Evolutionary conservation across 768 basidiomycete species (phyloP).

Genomic region (Boletus pseudo-olivaceus): DNA sequence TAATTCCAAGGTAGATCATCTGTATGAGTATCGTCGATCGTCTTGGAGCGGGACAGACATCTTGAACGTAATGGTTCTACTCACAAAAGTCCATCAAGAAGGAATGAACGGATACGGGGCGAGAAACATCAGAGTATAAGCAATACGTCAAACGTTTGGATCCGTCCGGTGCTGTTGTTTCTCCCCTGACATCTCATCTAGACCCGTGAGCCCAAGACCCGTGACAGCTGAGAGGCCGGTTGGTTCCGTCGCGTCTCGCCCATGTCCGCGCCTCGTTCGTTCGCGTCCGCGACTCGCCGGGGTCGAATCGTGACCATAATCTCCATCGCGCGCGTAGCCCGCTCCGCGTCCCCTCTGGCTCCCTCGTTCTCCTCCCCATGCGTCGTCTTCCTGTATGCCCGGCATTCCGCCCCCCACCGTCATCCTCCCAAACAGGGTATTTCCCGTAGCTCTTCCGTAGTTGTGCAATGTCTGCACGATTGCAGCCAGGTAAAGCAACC

Average conservation of each 20-base stretch:
- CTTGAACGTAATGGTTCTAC: not conserved
- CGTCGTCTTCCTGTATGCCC: not conserved
- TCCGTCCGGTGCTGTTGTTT: conserved; percentile 8
- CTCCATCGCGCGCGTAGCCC: not conserved
- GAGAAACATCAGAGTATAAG: not conserved
- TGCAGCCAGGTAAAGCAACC: conserved; percentile 56
- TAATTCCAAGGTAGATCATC: not conserved
- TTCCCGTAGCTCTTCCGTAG: conserved; percentile 40
- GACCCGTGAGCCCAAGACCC: conserved; percentile 25
- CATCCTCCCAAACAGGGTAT: not conserved
- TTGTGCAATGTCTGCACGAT: conserved; percentile 60
- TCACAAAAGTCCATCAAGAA: not conserved
- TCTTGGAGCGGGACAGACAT: not conserved
- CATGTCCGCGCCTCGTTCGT: conserved; percentile 2
- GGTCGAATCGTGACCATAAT: not conserved
- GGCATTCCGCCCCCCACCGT: not conserved
- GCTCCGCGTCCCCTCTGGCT: conserved; percentile 3
- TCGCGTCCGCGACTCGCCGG: conserved; percentile 11
- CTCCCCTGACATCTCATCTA: conserved; percentile 20
- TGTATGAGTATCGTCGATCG: not conserved
- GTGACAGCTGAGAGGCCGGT: conserved; percentile 24
- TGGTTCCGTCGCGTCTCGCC: conserved; percentile 7
- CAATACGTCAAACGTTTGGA: not conserved
- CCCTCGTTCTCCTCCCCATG: not conserved
- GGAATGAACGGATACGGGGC: not conserved